Conservation (phyloP, 2,329 filamentous ascomycete species). For the Fusarium zealandicum region DNA sequence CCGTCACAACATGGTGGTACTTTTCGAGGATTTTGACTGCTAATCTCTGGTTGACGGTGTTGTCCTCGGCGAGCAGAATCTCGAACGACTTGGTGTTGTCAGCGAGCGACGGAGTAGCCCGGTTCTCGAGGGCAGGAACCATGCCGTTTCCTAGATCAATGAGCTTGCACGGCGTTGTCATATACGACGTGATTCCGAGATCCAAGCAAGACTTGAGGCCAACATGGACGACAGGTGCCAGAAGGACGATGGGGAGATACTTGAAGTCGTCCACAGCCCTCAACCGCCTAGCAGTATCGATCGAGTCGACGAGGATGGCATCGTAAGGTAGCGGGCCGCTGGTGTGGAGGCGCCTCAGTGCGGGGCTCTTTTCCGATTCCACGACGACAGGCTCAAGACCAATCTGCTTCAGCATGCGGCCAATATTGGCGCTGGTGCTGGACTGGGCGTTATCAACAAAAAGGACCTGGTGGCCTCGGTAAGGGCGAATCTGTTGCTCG, state of each 20-base stretch:
- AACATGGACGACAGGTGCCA: conserved; percentile 88
- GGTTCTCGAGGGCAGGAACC: conserved; percentile 91
- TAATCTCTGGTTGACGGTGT: conserved; percentile 93
- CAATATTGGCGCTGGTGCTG: conserved; percentile 76
- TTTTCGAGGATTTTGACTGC: conserved; percentile 98
- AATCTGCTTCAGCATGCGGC: conserved; percentile 77
- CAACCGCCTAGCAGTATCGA: conserved; percentile 85
- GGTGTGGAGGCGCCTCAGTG: conserved; percentile 59
- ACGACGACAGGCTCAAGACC: conserved; percentile 85
- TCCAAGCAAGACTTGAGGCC: conserved; percentile 93
- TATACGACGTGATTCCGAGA: conserved; percentile 97
- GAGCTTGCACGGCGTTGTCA: conserved; percentile 94
- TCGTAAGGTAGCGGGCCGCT: conserved; percentile 78
- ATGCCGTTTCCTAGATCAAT: conserved; percentile 97
- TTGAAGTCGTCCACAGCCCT: conserved; percentile 94
- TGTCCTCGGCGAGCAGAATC: conserved; percentile 94
- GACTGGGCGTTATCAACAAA: conserved; percentile 94
- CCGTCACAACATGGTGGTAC: conserved; percentile 90
- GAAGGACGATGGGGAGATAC: conserved; percentile 92
- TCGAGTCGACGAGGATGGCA: conserved; percentile 94
- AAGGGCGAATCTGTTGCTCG: conserved; percentile 84
- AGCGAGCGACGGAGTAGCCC: conserved; percentile 87
- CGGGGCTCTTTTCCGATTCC: conserved; percentile 74
- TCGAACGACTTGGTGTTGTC: conserved; percentile 96
- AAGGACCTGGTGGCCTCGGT: conserved; percentile 88